Base-by-base conservation (phyloP, 768 basidiomycete species). In the Suillus weaverae region DNA sequence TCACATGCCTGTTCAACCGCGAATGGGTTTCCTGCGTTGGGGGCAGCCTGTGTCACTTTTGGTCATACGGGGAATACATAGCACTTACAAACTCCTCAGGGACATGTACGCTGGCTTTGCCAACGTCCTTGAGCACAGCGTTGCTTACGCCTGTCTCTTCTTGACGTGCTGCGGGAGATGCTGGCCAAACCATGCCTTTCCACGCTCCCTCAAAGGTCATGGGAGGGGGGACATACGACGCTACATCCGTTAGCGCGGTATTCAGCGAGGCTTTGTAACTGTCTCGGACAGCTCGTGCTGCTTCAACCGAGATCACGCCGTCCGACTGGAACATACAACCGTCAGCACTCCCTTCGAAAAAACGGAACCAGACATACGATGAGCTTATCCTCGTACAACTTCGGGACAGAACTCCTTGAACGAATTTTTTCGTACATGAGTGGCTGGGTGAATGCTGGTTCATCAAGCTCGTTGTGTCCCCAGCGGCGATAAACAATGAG, bases 361-460 rank as follows among this genome's bases (percentile, higher is more conserved):
- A 38, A 59, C 11, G 48, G 10, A 44, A 53, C 11, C 35, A 61
- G 20, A 80, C 87, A 55, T 63, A 94, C 94, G 60, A 88, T 81
- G 7, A 95, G 82, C 51, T 87, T 88, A 51, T 90, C 85, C 71
- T 95, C 93, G 72, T 95, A 97, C 14, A 94, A 78, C 60, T 87
- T 81, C 6, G 94, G 93, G 5, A 95, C 92, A 14, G 90, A 91
- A 54, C 82, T 85, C 56, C 94, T 81, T 0, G 87, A 83, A 7
- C 87, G 84, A 70, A 97, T 96, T 77, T 91, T 86, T 74, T 92
- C 84, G 76, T 97, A 97, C 95, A 97, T 97, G 11, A 89, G 78
- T 0, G 95, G 95, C 64, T 90, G 90, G 0, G 95, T 97, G 73
- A 94, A 91, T 18, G 87, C 86, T 0, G 93, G 93, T 60, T 95